Evolutionary conservation across 2,329 filamentous ascomycete genomes (phyloP).

Genomic region (Apiospora aurea): DNA sequence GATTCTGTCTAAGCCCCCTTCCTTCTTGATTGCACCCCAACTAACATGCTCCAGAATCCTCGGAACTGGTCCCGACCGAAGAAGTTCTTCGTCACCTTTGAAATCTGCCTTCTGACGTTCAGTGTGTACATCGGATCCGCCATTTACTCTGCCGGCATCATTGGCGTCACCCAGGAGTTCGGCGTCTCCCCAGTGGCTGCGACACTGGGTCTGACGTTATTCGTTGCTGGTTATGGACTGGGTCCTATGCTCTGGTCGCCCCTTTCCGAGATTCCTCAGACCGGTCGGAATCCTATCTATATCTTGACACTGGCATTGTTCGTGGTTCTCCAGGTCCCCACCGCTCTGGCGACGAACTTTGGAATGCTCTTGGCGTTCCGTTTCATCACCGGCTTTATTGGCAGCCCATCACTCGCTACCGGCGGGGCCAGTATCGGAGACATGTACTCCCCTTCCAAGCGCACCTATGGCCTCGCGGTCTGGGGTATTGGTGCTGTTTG

Average conservation of each 20-base stretch:
- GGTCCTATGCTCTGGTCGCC: slow-evolving; percentile 64
- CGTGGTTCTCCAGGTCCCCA: slow-evolving; percentile 60
- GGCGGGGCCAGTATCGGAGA: slow-evolving; percentile 40
- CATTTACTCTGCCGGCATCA: slow-evolving; percentile 35
- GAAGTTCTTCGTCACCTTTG: slow-evolving; percentile 43
- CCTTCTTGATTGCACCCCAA: not conserved
- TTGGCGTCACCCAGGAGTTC: slow-evolving; percentile 32
- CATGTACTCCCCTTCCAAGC: slow-evolving; percentile 44
- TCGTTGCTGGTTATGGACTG: slow-evolving; percentile 39
- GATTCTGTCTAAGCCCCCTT: not conserved
- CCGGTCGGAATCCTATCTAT: slow-evolving; percentile 66
- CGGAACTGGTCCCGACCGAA: slow-evolving; percentile 48
- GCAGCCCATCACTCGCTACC: slow-evolving; percentile 39
- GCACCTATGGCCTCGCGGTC: slow-evolving; percentile 51
- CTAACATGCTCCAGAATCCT: slow-evolving; percentile 38
- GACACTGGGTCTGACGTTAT: slow-evolving; percentile 37
- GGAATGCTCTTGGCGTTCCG: slow-evolving; percentile 59
- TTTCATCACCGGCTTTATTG: slow-evolving; percentile 58
- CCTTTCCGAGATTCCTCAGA: slow-evolving; percentile 62
- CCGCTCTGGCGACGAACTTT: slow-evolving; percentile 61
- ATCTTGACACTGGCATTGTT: slow-evolving; percentile 65
- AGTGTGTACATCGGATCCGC: slow-evolving; percentile 38
- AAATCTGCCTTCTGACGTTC: slow-evolving; percentile 39
- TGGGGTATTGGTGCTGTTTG: slow-evolving; percentile 50
- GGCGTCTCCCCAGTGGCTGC: slow-evolving; percentile 33